Evolutionary conservation across 495 filamentous ascomycete genomes (phyloP).

Genomic region (Hypoxylon cercidicola): DNA sequence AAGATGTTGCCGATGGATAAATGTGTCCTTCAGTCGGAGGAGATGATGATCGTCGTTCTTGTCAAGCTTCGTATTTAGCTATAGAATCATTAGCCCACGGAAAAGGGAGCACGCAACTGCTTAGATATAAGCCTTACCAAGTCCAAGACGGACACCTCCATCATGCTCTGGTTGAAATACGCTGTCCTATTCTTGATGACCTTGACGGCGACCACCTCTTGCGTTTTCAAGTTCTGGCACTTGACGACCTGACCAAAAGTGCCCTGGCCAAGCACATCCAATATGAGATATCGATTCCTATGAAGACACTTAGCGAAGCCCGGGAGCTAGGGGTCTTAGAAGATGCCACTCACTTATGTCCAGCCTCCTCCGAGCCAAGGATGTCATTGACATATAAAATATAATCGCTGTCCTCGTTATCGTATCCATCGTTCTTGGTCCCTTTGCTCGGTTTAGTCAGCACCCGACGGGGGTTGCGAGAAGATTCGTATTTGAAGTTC

Average conservation of each 20-base stretch:
- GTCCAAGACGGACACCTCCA: constrained; percentile 99
- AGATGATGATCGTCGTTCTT: constrained; percentile 99
- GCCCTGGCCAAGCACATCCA: constrained; percentile 97
- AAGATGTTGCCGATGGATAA: constrained; percentile 97
- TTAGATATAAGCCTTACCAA: constrained; percentile 67
- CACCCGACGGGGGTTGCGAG: constrained; percentile 95
- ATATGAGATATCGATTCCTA: constrained; percentile 96
- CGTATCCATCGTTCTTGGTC: constrained; percentile 97
- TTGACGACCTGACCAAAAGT: constrained; percentile 99
- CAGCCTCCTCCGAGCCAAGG: constrained; percentile 94
- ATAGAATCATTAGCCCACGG: constrained; percentile 28
- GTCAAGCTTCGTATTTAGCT: constrained; percentile 98
- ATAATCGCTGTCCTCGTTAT: constrained; percentile 99
- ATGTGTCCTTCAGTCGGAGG: constrained; percentile 95
- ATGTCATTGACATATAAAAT: constrained; percentile 99
- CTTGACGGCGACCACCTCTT: constrained; percentile 98
- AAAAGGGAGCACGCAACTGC: background rate
- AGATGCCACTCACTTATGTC: constrained; percentile 80
- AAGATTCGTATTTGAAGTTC: constrained; percentile 98
- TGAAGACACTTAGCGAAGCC: constrained; percentile 32
- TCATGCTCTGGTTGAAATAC: constrained; percentile 99
- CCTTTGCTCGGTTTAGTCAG: constrained; percentile 99
- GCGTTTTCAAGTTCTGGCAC: constrained; percentile 97
- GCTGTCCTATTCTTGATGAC: constrained; percentile 99
- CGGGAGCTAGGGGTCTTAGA: background rate